These are phyloP conservation scores for Apostasia shenzhenica DNA, from an alignment of 106 monocot genomes.

Conservation along the genomic window DNA sequence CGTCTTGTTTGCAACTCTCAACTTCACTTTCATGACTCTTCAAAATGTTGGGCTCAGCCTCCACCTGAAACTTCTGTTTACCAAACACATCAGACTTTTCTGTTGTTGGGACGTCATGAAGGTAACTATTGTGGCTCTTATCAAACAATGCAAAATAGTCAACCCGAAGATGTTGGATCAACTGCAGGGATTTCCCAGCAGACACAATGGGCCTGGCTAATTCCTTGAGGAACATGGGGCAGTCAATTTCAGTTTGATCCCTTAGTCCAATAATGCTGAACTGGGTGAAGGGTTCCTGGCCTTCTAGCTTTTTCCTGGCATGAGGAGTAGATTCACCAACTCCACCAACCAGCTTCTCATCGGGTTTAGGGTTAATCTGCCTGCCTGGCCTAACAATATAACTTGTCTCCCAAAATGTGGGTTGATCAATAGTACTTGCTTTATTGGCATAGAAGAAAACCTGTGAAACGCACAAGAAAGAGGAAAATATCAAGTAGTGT, in stretches of 20 bases:
- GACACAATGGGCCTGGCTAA: constrained; percentile 72
- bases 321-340: constrained; percentile 9
- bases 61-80: not conserved
- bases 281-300: constrained; percentile 1
- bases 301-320: constrained; percentile 11
- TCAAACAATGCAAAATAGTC: constrained; percentile 17
- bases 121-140: not conserved
- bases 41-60: not conserved
- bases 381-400: constrained; percentile 47
- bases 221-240: constrained; percentile 73
- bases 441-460: constrained; percentile 78
- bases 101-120: not conserved
- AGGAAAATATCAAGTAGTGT: not conserved
- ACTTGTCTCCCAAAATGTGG: constrained; percentile 90
- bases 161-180: constrained; percentile 49
- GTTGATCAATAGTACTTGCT: constrained; percentile 65
- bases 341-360: not conserved
- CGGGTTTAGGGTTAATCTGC: constrained; percentile 10
- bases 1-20: constrained; percentile 7
- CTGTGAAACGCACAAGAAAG: constrained; percentile 24
- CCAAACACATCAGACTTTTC: not conserved
- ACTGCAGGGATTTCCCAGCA: constrained; percentile 97
- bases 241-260: constrained; percentile 33
- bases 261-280: constrained; percentile 18
- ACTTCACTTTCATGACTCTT: constrained; percentile 11